Evolutionary conservation across 2,329 filamentous ascomycete species (phyloP).

Genomic region (Stagonosporopsis vannaccii): DNA sequence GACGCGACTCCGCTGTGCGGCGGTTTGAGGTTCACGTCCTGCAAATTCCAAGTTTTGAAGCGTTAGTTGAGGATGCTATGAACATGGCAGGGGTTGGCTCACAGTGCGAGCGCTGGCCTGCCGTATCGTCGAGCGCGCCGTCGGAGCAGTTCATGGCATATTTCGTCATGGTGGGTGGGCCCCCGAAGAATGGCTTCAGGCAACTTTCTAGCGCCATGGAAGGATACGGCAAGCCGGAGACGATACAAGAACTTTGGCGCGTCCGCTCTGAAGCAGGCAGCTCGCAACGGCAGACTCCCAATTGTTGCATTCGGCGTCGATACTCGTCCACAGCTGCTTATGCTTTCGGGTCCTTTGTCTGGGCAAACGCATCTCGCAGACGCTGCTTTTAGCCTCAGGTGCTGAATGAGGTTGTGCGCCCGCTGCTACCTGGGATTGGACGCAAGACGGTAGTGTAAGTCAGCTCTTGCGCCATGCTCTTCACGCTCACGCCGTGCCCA

Average conservation of each 20-base stretch:
- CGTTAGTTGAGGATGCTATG: constrained; percentile 30
- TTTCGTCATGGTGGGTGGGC: constrained; percentile 39
- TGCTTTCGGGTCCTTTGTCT: neutral
- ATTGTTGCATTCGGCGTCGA: neutral
- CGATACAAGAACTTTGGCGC: constrained; percentile 15
- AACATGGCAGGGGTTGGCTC: constrained; percentile 12
- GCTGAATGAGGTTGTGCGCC: constrained; percentile 13
- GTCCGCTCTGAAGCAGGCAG: constrained; percentile 4
- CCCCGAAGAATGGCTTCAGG: constrained; percentile 25
- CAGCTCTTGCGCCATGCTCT: constrained; percentile 27
- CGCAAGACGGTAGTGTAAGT: constrained; percentile 28
- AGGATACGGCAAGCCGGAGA: constrained; percentile 31
- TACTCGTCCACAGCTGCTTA: constrained; percentile 6
- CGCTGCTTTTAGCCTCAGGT: constrained; percentile 1
- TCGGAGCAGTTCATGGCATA: constrained; percentile 21
- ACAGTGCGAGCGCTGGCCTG: constrained; percentile 15
- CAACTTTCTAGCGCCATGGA: constrained; percentile 30
- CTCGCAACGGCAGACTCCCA: constrained; percentile 11
- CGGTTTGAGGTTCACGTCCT: constrained; percentile 22
- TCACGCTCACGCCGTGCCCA: constrained; percentile 24
- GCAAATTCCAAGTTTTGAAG: constrained; percentile 31
- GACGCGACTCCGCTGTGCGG: constrained; percentile 25
- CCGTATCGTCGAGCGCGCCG: constrained; percentile 14
- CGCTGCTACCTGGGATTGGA: constrained; percentile 24
- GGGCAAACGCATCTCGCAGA: constrained; percentile 3